Conservation (phyloP, 345 rosid species). For the Pelargonium nanum region DNA sequence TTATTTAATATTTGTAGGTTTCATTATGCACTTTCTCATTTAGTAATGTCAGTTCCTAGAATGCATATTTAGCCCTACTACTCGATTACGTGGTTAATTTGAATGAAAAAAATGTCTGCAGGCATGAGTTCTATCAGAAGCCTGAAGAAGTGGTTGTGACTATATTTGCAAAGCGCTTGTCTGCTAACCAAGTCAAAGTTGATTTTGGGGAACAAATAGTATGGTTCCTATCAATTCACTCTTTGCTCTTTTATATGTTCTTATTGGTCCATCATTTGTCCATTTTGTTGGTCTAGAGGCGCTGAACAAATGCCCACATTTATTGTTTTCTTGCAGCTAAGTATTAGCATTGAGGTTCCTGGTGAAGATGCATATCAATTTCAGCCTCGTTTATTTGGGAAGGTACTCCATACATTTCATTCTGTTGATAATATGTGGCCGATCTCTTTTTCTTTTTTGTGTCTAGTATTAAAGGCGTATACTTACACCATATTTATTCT, state of each 20-base stretch:
- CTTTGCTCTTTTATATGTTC: not conserved
- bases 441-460: too few species aligned
- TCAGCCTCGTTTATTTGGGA: constrained; percentile 83
- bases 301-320: not conserved
- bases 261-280: not conserved
- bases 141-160: constrained; percentile 85
- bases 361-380: constrained; percentile 64
- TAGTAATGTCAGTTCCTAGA: not conserved
- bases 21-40: too few species aligned
- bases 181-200: constrained; percentile 35
- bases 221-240: constrained; percentile 13
- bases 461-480: not conserved
- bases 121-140: constrained; percentile 85
- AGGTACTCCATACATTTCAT: constrained; percentile 51
- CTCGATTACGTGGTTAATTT: constrained; percentile 1
- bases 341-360: constrained; percentile 55
- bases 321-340: constrained; percentile 45
- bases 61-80: too few species aligned
- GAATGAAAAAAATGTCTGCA: constrained; percentile 16
- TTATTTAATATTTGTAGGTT: too few species aligned
- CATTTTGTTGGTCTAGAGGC: not conserved
- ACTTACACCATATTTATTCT: not conserved
- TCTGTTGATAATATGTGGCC: not conserved
- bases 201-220: constrained; percentile 91
- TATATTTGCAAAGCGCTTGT: constrained; percentile 75